Evolutionary conservation across 1,284 basidiomycete species (phyloP), one percentile per base, ranked within the genome.

Genomic region (Cutaneotrichosporon sp.): DNA sequence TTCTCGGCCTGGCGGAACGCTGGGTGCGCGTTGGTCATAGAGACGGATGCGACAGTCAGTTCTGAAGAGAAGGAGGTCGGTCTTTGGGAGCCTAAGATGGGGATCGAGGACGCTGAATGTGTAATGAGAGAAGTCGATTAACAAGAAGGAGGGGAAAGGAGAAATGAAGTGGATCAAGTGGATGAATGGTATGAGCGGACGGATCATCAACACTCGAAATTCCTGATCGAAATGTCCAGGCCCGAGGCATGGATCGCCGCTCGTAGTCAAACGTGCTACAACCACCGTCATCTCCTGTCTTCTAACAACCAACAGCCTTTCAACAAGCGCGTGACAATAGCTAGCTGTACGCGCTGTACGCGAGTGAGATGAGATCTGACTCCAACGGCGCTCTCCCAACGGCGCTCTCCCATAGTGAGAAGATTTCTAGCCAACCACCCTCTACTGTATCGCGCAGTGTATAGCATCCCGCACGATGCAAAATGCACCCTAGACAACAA

Each of bases 1-100:
- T 80, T 80, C 68, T 81, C 80, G 9, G 72, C 65, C 5, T 66
- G 66, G 2, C 80, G 72, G 64, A 81, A 80, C 13, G 80, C 68
- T 3, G 78, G 75, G 55, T 72, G 51, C n/a, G 58, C 55, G 38
- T 38, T 40, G 36, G 55, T 30, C 55, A 56, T 56, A 10, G 55
- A 22, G 34, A 21, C 32, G 51, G 38, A 56, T 22, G 31, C 14
- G 16, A 13, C 18, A 9, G 31, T 34, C 31, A 32, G 30, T n/a
- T 13, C 5, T 4, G 16, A 14, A 13, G 51, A 32, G 16, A 18
- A 9, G 51, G 14, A 7, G 13, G 3, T 8, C 5, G 8, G 49
- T 50, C 22, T 26, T 11, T 30, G 13, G 49, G 49, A 50, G 49
- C 22, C 22, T 50, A 22, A 22, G 13, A 22, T 11, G 10, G 1